Conservation (phyloP, 1,284 basidiomycete species). For the Papiliotrema flavescens region DNA sequence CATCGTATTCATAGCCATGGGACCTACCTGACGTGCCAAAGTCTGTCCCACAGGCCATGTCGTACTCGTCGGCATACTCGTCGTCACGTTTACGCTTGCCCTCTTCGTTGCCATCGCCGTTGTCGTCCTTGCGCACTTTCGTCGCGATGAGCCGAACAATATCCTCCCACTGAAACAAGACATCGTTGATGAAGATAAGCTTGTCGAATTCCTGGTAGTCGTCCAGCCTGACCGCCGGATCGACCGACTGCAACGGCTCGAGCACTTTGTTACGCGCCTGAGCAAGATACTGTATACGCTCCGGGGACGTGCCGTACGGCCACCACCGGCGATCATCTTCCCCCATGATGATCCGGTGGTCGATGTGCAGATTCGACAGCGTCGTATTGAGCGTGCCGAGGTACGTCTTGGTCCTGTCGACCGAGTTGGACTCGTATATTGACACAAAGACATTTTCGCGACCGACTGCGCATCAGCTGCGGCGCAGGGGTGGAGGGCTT, state of each 20-base stretch:
- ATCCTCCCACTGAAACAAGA: conserved; percentile 53
- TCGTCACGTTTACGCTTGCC: no score
- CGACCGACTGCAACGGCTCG: conserved; percentile 44
- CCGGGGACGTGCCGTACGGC: conserved; percentile 46
- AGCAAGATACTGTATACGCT: conserved; percentile 54
- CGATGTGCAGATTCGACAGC: conserved; percentile 41
- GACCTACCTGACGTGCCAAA: conserved; percentile 49
- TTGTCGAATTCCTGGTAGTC: conserved; percentile 50
- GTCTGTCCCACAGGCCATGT: conserved; percentile 59
- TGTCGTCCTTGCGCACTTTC: no score
- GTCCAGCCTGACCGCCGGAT: conserved; percentile 28
- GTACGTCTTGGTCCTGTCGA: conserved; percentile 51
- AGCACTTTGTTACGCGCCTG: conserved; percentile 53
- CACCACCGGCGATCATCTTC: conserved; percentile 30
- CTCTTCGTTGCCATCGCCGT: no score
- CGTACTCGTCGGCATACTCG: conserved; percentile 52
- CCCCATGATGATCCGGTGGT: conserved; percentile 46
- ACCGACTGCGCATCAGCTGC: conserved; percentile 47
- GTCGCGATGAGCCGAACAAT: conserved; percentile 52
- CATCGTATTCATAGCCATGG: neutral
- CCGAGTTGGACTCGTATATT: conserved; percentile 57
- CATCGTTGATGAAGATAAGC: conserved; percentile 56
- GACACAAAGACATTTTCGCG: conserved; percentile 56
- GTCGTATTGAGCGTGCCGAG: conserved; percentile 46
- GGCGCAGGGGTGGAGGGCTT: neutral